A percentile compares a stretch with the other conserved stretches of the same genome.
Evolutionary conservation across 352 stramenopile genomes (phyloP).

Genomic region (Discostella stelligera): DNA sequence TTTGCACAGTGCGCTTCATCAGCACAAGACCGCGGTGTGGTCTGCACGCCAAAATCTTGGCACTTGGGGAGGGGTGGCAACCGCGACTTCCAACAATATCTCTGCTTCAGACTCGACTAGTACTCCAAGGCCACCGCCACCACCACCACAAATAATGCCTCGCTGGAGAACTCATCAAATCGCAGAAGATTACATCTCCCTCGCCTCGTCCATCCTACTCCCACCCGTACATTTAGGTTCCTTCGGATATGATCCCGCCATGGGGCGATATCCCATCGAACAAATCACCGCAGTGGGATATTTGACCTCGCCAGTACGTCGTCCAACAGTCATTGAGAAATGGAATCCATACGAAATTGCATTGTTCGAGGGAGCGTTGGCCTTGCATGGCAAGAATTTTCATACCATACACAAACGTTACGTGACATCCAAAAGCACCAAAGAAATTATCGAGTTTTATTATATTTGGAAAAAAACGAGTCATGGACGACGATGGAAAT

Average conservation of each 20-base stretch:
- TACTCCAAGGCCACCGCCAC: neutral
- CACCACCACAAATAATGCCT: too few relatives aligned
- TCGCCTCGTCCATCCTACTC: conserved; percentile 64
- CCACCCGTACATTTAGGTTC: conserved; percentile 49
- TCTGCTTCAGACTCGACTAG: neutral
- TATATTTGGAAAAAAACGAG: conserved; percentile 88
- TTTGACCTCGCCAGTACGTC: conserved; percentile 71
- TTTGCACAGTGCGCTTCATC: neutral
- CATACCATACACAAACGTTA: conserved; percentile 78
- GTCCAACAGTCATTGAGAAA: conserved; percentile 76
- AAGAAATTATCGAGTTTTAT: conserved; percentile 87
- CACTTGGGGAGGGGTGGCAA: neutral
- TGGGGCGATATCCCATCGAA: conserved; percentile 62
- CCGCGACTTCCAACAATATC: neutral
- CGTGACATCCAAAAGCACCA: conserved; percentile 74
- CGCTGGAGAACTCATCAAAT: conserved; percentile 60
- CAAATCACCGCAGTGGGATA: conserved; percentile 62
- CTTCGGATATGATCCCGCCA: conserved; percentile 55
- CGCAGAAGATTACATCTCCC: conserved; percentile 71
- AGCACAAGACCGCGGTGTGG: neutral
- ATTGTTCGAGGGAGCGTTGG: conserved; percentile 83
- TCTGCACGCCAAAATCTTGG: neutral
- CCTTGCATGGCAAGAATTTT: conserved; percentile 84
- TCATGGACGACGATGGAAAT: conserved; percentile 85
- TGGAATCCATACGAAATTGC: conserved; percentile 84